Conservation (phyloP, 371 early-diverging fungal genomes). For the Rhizopus microsporus region DNA sequence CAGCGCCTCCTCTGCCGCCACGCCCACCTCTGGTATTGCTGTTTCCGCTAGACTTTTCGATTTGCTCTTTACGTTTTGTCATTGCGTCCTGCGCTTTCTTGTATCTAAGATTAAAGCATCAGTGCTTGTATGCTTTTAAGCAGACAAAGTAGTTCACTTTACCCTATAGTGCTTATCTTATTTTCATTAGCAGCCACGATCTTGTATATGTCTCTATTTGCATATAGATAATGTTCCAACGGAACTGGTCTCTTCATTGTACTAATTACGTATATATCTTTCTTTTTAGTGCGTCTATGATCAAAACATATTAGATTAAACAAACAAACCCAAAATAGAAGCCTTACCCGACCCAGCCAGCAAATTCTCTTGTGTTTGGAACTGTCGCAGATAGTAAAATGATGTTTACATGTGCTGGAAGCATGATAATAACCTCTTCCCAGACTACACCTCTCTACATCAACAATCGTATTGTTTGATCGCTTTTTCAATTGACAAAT, state of each 20-base stretch:
- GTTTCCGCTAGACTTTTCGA: conserved; percentile 36
- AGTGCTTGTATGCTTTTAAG: neutral
- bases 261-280: conserved; percentile 97
- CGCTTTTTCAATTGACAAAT: neutral
- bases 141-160: conserved; percentile 5
- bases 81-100: conserved; percentile 67
- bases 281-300: conserved; percentile 90
- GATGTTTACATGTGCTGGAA: conserved; percentile 92
- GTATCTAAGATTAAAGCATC: conserved; percentile 44
- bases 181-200: conserved; percentile 77
- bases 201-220: conserved; percentile 79
- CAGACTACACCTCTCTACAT: conserved; percentile 97
- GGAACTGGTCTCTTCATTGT: conserved; percentile 98
- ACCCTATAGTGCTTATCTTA: conserved; percentile 43
- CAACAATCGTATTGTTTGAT: neutral
- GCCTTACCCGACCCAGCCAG: conserved; percentile 98
- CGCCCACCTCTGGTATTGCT: conserved; percentile 42
- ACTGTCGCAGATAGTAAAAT: conserved; percentile 98
- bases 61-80: conserved; percentile 55
- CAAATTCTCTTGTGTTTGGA: conserved; percentile 99
- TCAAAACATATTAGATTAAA: neutral
- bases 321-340: neutral
- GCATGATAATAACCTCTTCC: conserved; percentile 99
- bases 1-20: conserved; percentile 53
- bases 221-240: conserved; percentile 94